Evolutionary conservation across 768 basidiomycete species (phyloP).

Genomic region (Leccinum broughii): DNA sequence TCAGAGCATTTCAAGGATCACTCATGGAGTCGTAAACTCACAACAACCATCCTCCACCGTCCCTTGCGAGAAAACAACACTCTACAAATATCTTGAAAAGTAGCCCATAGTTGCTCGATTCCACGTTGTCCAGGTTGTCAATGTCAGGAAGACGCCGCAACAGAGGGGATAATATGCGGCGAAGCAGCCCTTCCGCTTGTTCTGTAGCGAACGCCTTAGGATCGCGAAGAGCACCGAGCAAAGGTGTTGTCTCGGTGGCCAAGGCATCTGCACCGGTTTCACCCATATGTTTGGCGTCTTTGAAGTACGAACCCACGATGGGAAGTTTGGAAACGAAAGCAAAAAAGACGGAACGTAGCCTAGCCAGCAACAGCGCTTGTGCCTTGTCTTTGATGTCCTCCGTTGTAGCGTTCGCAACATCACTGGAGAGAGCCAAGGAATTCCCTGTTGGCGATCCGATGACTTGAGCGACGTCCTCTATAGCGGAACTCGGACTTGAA

Average conservation of each 20-base stretch:
- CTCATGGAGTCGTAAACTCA: constrained; percentile 3
- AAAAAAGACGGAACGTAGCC: constrained; percentile 13
- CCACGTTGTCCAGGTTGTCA: constrained; percentile 18
- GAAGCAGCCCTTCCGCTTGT: constrained; percentile 20
- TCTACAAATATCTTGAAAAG: constrained; percentile 18
- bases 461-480: background rate
- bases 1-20: background rate
- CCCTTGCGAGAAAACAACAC: constrained; percentile 23
- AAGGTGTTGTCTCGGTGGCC: constrained; percentile 27
- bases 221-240: constrained; percentile 25
- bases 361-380: constrained; percentile 7
- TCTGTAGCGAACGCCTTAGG: constrained; percentile 23
- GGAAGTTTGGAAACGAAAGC: constrained; percentile 22
- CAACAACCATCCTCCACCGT: constrained; percentile 26
- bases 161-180: constrained; percentile 16
- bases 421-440: background rate
- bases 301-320: constrained; percentile 25
- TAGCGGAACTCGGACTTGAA: background rate
- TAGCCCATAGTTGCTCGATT: constrained; percentile 5
- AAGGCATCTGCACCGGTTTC: background rate
- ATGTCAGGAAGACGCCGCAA: constrained; percentile 19
- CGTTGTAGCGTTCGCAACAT: background rate
- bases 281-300: constrained; percentile 2
- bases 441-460: background rate
- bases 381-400: constrained; percentile 8